Percentiles rank a stretch among this genome's conserved stretches.
phyloP scores from a whole-genome alignment of 495 filamentous ascomycete genomes.

The Chlorociboria aeruginascens region DNA sequence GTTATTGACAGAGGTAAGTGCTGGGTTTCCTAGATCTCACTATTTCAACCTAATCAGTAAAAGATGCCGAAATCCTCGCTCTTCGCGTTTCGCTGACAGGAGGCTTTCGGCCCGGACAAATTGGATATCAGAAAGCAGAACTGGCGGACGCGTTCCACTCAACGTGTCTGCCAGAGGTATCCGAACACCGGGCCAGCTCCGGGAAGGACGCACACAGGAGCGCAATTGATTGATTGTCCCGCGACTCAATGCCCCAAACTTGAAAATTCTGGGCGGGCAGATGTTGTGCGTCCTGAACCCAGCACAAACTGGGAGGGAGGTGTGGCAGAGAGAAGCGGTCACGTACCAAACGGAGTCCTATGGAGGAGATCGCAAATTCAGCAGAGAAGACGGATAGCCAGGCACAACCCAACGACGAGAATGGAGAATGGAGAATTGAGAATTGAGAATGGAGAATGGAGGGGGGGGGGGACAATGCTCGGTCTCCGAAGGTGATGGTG shows the following conservation, averaged over 20 bases:
- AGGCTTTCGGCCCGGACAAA: neutral
- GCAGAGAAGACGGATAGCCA: too few relatives aligned
- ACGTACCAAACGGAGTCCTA: too few relatives aligned
- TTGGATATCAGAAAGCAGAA: neutral
- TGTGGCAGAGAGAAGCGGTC: too few relatives aligned
- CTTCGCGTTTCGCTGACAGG: slow-evolving; percentile 5
- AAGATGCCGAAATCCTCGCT: neutral
- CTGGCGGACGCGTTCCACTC: neutral
- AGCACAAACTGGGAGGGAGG: too few relatives aligned
- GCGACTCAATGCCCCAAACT: neutral
- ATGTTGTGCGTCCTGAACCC: too few relatives aligned
- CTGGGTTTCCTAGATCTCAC: neutral
- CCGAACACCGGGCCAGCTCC: neutral
- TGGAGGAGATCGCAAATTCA: too few relatives aligned
- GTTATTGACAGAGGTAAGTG: too few relatives aligned
- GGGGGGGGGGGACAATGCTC: too few relatives aligned
- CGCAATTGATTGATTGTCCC: neutral
- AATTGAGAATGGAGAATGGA: too few relatives aligned
- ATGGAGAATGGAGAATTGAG: too few relatives aligned
- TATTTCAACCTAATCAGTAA: slow-evolving; percentile 11
- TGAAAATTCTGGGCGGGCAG: neutral
- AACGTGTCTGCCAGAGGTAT: neutral
- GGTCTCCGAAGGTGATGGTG: too few relatives aligned
- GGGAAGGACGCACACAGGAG: neutral
- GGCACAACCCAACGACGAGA: too few relatives aligned